These are phyloP conservation scores for Casaregolazyma suthepensis DNA, from an alignment of 1,139 yeast species.

Conservation along the genomic window DNA sequence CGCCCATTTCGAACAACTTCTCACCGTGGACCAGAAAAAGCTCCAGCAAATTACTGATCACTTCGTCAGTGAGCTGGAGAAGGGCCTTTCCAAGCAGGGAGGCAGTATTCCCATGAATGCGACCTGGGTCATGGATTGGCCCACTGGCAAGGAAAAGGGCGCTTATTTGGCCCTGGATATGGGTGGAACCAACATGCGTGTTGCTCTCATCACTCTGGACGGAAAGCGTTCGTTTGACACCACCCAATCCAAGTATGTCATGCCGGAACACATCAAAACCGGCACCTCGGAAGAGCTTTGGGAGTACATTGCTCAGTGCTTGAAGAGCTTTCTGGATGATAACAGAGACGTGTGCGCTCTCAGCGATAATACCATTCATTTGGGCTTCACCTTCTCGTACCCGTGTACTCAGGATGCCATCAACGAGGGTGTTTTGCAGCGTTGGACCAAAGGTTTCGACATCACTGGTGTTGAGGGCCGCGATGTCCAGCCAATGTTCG, in stretches of 20 bases:
- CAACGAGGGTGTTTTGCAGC: slow-evolving; percentile 79
- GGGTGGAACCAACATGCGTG: slow-evolving; percentile 93
- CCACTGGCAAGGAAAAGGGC: slow-evolving; percentile 87
- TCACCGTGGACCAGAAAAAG: slow-evolving; percentile 56
- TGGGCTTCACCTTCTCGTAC: slow-evolving; percentile 94
- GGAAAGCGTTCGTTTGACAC: slow-evolving; percentile 79
- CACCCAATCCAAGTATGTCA: slow-evolving; percentile 68
- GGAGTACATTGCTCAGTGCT: slow-evolving; percentile 78
- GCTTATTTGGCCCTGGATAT: slow-evolving; percentile 87
- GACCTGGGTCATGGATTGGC: slow-evolving; percentile 91
- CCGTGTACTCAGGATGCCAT: slow-evolving; percentile 84
- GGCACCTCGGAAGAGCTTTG: slow-evolving; percentile 73
- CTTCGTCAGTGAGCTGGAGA: slow-evolving; percentile 65
- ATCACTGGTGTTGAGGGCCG: slow-evolving; percentile 90
- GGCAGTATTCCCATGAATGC: slow-evolving; percentile 96
- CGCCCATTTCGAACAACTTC: slow-evolving; percentile 51
- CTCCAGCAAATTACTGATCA: slow-evolving; percentile 64
- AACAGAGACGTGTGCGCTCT: slow-evolving; percentile 45
- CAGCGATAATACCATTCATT: slow-evolving; percentile 56
- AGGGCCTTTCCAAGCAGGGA: slow-evolving; percentile 64
- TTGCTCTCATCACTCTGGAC: slow-evolving; percentile 71
- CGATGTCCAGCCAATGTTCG: slow-evolving; percentile 90
- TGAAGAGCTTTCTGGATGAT: slow-evolving; percentile 55
- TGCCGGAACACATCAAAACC: slow-evolving; percentile 72
- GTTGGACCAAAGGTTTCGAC: slow-evolving; percentile 98